Evolutionary conservation across 805 yeast species (phyloP).

Genomic region (Starmerella sirachaensis): DNA sequence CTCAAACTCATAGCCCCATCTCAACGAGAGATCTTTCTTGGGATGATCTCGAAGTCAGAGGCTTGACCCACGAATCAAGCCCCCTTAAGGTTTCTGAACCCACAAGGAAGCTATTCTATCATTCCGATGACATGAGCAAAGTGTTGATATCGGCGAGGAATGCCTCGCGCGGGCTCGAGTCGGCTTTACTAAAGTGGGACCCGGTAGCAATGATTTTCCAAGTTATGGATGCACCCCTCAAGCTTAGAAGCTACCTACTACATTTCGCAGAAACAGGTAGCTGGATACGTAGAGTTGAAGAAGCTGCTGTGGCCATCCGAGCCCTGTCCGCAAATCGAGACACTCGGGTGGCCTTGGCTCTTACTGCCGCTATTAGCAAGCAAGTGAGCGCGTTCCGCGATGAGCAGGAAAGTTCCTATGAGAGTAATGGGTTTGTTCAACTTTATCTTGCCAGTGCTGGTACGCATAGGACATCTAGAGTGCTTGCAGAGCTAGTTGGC

Average conservation of each 20-base stretch:
- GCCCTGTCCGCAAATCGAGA: neutral
- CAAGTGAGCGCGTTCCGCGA: neutral
- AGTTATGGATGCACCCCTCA: too few species aligned
- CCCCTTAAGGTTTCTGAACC: too few species aligned
- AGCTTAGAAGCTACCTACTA: slow-evolving; percentile 2
- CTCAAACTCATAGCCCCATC: too few species aligned
- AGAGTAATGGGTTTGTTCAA: neutral
- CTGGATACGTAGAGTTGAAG: slow-evolving; percentile 9
- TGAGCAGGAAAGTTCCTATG: neutral
- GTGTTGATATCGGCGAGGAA: slow-evolving; percentile 2
- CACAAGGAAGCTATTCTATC: too few species aligned
- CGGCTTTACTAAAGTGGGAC: slow-evolving; percentile 7
- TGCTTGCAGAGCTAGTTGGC: slow-evolving; percentile 18
- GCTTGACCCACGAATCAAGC: too few species aligned
- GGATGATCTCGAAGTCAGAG: slow-evolving; percentile 2
- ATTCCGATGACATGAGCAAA: too few species aligned
- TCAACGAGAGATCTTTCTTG: too few species aligned
- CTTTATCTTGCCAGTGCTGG: too few species aligned
- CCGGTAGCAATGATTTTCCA: neutral
- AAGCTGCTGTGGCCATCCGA: slow-evolving; percentile 7
- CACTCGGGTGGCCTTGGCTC: slow-evolving; percentile 7
- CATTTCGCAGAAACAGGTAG: slow-evolving; percentile 8
- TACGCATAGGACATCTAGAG: too few species aligned
- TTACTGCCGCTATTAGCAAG: slow-evolving; percentile 8
- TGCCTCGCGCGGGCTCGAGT: slow-evolving; percentile 9